Conservation (phyloP, 2,329 filamentous ascomycete species). For the Niveomyces coronatus region DNA sequence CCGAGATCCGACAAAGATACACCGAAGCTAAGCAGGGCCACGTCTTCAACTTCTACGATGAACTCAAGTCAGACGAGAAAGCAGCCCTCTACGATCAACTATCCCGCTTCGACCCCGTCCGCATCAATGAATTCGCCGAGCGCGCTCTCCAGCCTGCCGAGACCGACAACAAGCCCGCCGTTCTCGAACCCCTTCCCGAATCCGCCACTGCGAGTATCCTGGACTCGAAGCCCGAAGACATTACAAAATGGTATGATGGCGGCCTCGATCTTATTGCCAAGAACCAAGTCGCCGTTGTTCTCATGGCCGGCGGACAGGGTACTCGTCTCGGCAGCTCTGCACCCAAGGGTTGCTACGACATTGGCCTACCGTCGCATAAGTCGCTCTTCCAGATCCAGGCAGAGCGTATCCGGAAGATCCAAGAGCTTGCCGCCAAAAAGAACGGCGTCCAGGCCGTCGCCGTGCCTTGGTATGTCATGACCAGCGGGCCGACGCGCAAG, state of each 20-base stretch:
- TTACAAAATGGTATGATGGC: conserved; percentile 74
- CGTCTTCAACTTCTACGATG: conserved; percentile 74
- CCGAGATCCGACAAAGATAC: conserved; percentile 60
- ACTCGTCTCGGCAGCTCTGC: conserved; percentile 89
- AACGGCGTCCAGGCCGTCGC: conserved; percentile 45
- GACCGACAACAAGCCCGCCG: conserved; percentile 42
- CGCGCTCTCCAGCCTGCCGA: conserved; percentile 71
- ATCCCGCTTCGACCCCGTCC: conserved; percentile 65
- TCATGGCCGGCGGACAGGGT: conserved; percentile 96
- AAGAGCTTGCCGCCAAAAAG: conserved; percentile 67
- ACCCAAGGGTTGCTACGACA: conserved; percentile 96
- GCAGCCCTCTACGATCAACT: conserved; percentile 73
- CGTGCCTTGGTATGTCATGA: conserved; percentile 99
- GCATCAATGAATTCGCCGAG: conserved; percentile 81
- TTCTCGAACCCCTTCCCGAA: conserved; percentile 79
- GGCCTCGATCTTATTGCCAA: conserved; percentile 72
- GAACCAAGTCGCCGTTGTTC: conserved; percentile 72
- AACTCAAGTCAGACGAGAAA: conserved; percentile 63
- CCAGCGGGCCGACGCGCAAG: conserved; percentile 81
- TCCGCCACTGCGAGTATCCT: conserved; percentile 82
- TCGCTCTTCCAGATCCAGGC: conserved; percentile 96
- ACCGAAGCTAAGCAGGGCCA: conserved; percentile 70
- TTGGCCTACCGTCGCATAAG: conserved; percentile 85
- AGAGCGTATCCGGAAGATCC: conserved; percentile 80
- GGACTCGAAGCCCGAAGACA: conserved; percentile 69